phyloP scores from a whole-genome alignment of 2,329 filamentous ascomycete genomes.

The Aspergillus melleus region DNA sequence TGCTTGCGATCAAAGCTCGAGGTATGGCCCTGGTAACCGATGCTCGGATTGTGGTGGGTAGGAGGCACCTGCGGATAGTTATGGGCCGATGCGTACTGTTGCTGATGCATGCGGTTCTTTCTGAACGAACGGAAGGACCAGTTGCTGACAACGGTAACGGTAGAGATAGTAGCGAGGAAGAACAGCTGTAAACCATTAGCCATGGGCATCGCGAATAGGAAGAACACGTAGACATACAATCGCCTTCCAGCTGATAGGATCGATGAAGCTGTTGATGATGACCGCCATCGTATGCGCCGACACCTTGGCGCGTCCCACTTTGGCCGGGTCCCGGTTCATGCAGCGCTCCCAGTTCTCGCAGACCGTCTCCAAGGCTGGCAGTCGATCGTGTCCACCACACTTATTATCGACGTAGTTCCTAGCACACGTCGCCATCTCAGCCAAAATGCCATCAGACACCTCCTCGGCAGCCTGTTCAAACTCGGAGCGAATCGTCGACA shows the following conservation, averaged over 20 bases:
- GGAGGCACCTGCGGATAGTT: slow-evolving; percentile 26
- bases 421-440: slow-evolving; percentile 72
- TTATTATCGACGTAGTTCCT: slow-evolving; percentile 73
- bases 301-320: slow-evolving; percentile 75
- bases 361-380: slow-evolving; percentile 70
- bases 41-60: slow-evolving; percentile 28
- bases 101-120: slow-evolving; percentile 36
- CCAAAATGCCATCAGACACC: slow-evolving; percentile 67
- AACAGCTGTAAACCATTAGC: slow-evolving; percentile 31
- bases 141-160: slow-evolving; percentile 58
- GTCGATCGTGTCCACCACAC: slow-evolving; percentile 65
- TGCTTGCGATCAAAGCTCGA: slow-evolving; percentile 26
- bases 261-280: slow-evolving; percentile 91
- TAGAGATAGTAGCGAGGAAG: slow-evolving; percentile 43
- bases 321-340: slow-evolving; percentile 79
- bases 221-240: slow-evolving; percentile 53
- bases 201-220: slow-evolving; percentile 16
- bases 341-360: slow-evolving; percentile 84
- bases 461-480: slow-evolving; percentile 70
- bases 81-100: slow-evolving; percentile 25
- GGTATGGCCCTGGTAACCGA: slow-evolving; percentile 23
- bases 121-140: slow-evolving; percentile 58
- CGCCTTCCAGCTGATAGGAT: slow-evolving; percentile 83
- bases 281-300: slow-evolving; percentile 85
- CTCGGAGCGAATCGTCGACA: slow-evolving; percentile 70